Evolutionary conservation across 805 yeast genomes (phyloP), one percentile per base, ranked within the genome.

Genomic region (Ogataea salicorniae): DNA sequence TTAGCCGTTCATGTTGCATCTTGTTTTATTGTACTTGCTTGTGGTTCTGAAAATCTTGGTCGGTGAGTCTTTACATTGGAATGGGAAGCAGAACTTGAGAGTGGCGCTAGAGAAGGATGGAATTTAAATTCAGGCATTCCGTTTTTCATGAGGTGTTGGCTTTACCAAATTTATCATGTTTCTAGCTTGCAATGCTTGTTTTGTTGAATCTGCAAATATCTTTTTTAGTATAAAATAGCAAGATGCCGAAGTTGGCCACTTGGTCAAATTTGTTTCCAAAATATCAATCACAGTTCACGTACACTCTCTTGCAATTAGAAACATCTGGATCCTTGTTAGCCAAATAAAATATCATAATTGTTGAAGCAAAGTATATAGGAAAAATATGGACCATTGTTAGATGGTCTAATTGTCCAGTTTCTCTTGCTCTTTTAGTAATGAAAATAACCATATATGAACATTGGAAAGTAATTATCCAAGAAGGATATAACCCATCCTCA

Each of bases 381-480:
- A 26, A 4, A 22, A 46, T 26, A 17, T 23, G 34, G 14, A n/a
- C 29, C 34, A 42, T 46, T n/a, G 44, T 46, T 34, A 49, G 37
- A 42, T 40, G 46, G 4, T 46, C 41, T 8, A 36, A 23, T 7
- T 53, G 48, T 18, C 55, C 48, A 18, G 51, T 45, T 9, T 38
- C 46, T 18, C 48, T 34, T 17, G 42, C 40, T 5, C 20, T 17
- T 14, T 42, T 41, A 23, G 81, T 79, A 14, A 84, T 83, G 39
- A 73, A 75, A 39, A 74, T 59, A 50, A 84, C 81, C 82, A 83
- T 82, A 55, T 84, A 76, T 1, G 90, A 87, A 2, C 90, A 85
- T 60, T 83, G 87, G 69, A 84, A 84, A 3, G 87, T 83, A 48
- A 84, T 81, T 4, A 87, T 85, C 83, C 87, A 80, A 13, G 84